phyloP scores from a whole-genome alignment of 2,329 filamentous ascomycete species.

The Ophiostoma perfectum region DNA sequence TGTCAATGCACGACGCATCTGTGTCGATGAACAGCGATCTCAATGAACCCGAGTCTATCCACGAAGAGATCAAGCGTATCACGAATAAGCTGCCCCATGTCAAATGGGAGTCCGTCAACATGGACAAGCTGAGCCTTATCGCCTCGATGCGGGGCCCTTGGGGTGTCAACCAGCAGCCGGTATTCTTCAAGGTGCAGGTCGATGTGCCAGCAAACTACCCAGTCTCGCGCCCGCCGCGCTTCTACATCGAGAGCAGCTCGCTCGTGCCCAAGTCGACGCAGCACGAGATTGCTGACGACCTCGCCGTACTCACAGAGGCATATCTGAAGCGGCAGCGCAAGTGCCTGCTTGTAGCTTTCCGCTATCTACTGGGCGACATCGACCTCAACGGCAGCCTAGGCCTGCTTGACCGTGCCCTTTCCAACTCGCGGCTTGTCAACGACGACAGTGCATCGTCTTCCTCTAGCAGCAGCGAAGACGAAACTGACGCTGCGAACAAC shows the following conservation, averaged over 20 bases:
- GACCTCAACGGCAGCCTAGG: constrained; percentile 56
- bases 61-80: constrained; percentile 60
- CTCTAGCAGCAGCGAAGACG: constrained; percentile 39
- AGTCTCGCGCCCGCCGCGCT: constrained; percentile 51
- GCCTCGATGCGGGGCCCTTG: constrained; percentile 62
- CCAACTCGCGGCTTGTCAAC: constrained; percentile 38
- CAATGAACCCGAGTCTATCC: constrained; percentile 57
- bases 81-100: constrained; percentile 59
- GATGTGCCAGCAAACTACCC: constrained; percentile 57
- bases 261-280: constrained; percentile 55
- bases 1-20: constrained; percentile 48
- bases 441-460: constrained; percentile 62
- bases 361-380: constrained; percentile 58
- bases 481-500: constrained; percentile 56
- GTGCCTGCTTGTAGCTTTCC: constrained; percentile 57
- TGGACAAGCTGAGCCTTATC: constrained; percentile 53
- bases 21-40: constrained; percentile 48
- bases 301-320: constrained; percentile 51
- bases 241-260: constrained; percentile 56
- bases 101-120: constrained; percentile 58
- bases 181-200: constrained; percentile 58
- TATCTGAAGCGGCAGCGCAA: constrained; percentile 55
- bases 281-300: constrained; percentile 48
- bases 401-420: constrained; percentile 53
- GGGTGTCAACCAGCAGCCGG: constrained; percentile 51